Base-by-base conservation (phyloP, 768 basidiomycete species). In the Favolaschia claudopus region DNA sequence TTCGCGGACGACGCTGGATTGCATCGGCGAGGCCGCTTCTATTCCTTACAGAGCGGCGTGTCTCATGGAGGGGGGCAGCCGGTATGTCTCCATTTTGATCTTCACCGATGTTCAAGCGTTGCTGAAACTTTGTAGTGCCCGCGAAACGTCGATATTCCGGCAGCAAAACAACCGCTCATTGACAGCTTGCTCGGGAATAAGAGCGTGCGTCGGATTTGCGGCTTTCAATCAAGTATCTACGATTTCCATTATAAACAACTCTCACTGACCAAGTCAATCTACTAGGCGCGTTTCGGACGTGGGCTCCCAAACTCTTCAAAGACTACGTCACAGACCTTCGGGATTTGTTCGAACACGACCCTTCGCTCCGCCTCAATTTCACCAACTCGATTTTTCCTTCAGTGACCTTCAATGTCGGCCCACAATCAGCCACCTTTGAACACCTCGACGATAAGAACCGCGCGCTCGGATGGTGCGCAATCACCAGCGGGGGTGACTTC, bases 61-160 rank as follows among this genome's bases (percentile, higher is more conserved):
- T 75, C 73, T 0, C 61, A 65, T 64, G 73, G 74, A 0, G 72
- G 71, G 0, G 75, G 75, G 0, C 72, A 72, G 36, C 31, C 37
- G 57, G 43, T 60, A 13, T 14, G n/a, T 20, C 14, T 13, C 14
- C 13, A n/a, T 36, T 22, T 19, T 20, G 13, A 48, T 5, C 25
- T 5, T n/a, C n/a, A n/a, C n/a, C n/a, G n/a, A n/a, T n/a, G n/a
- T n/a, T n/a, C n/a, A n/a, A n/a, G n/a, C n/a, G n/a, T n/a, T n/a
- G n/a, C n/a, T n/a, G n/a, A n/a, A n/a, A n/a, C n/a, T 15, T 34
- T 12, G 3, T 22, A 51, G 50, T 39, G 50, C 59, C 69, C 13
- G 36, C 55, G n/a, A 51, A 65, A 54, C 53, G 4, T 57, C 13
- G 58, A 22, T 34, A 40, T 28, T 20, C 29, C 19, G 5, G 25